Evolutionary conservation across 257 asterid species (phyloP).

Genomic region (Craterostigma plantagineum): DNA sequence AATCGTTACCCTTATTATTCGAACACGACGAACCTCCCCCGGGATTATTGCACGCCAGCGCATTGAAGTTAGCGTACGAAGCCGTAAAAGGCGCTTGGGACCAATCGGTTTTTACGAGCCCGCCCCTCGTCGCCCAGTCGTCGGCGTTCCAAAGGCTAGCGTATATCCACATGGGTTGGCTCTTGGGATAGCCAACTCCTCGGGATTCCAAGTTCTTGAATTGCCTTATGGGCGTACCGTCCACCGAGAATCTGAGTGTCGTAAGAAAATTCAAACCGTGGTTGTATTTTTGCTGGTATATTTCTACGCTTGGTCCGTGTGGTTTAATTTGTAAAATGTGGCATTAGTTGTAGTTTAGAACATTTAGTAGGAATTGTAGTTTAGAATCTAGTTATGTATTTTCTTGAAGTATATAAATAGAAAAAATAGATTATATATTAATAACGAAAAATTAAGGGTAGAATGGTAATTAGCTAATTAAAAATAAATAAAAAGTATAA

Average conservation of each 20-base stretch:
- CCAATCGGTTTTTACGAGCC: constrained; percentile 52
- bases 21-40: constrained; percentile 18
- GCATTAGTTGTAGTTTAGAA: too few relatives aligned
- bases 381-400: too few relatives aligned
- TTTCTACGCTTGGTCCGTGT: too few relatives aligned
- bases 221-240: constrained; percentile 52
- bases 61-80: constrained; percentile 29
- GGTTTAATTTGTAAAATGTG: too few relatives aligned
- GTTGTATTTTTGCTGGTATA: too few relatives aligned
- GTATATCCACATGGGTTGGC: constrained; percentile 48
- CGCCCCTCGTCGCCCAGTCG: constrained; percentile 62
- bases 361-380: too few relatives aligned
- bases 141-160: constrained; percentile 49
- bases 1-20: constrained; percentile 4
- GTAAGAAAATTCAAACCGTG: too few relatives aligned
- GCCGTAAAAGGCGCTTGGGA: constrained; percentile 43
- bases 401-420: too few relatives aligned
- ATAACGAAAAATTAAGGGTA: too few relatives aligned
- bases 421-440: too few relatives aligned
- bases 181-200: constrained; percentile 30
- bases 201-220: constrained; percentile 37
- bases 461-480: too few relatives aligned
- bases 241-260: constrained; percentile 32
- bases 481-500: too few relatives aligned
- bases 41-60: constrained; percentile 17